Evolutionary conservation across 805 yeast species (phyloP).

Genomic region (Myxozyma sirexii): DNA sequence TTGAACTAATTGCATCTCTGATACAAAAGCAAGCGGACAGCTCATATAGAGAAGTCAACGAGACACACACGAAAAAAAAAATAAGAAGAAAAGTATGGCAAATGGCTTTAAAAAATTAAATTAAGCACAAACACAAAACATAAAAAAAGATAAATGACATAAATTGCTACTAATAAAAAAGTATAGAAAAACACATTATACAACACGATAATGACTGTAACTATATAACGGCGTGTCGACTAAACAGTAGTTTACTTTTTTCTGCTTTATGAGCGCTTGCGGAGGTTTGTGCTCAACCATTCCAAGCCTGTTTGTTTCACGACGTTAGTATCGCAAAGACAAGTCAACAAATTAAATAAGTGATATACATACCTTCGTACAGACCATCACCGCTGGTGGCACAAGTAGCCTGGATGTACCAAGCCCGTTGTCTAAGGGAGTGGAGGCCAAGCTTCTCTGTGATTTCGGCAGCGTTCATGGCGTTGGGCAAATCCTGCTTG

Average conservation of each 20-base stretch:
- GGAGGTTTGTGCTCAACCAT: constrained; percentile 35
- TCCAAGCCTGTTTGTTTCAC: constrained; percentile 23
- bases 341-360: neutral
- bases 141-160: constrained; percentile 13
- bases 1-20: constrained; percentile 1
- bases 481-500: constrained; percentile 75
- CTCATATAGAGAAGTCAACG: neutral
- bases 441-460: constrained; percentile 70
- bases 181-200: constrained; percentile 17
- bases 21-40: neutral
- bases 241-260: constrained; percentile 5
- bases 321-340: constrained; percentile 9
- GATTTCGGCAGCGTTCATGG: constrained; percentile 77
- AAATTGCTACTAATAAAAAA: constrained; percentile 25
- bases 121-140: neutral
- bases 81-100: constrained; percentile 1
- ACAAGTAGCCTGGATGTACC: constrained; percentile 91
- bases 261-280: constrained; percentile 32
- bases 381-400: constrained; percentile 90
- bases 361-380: constrained; percentile 59
- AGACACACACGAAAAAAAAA: neutral
- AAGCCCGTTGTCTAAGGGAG: constrained; percentile 66
- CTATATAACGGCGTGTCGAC: constrained; percentile 9
- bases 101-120: constrained; percentile 2
- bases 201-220: constrained; percentile 25